Conservation (phyloP, 225 moss, liverwort and hornwort species). For the Pseudoscleropodium purum region DNA sequence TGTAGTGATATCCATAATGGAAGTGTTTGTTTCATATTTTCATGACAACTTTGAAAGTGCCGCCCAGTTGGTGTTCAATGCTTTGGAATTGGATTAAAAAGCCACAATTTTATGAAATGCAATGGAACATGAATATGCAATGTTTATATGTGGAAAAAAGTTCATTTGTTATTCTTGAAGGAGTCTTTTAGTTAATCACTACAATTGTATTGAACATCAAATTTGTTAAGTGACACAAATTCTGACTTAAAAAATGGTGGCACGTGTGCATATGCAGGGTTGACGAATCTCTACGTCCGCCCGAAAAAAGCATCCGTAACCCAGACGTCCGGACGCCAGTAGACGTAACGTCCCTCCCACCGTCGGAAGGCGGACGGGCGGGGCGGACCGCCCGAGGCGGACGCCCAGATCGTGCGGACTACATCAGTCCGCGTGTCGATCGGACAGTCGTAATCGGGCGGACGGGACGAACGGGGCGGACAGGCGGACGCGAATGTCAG, state of each 20-base stretch:
- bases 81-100: not conserved
- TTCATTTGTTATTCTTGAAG: not conserved
- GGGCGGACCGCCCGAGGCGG: no score
- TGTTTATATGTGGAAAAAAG: not conserved
- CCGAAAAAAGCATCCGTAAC: no score
- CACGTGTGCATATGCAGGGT: not conserved
- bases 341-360: no score
- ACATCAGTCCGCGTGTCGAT: no score
- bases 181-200: not conserved
- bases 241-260: not conserved
- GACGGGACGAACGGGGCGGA: no score
- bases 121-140: rapidly evolving
- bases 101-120: not conserved
- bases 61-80: not conserved
- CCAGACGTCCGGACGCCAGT: no score
- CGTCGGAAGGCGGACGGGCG: no score
- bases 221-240: not conserved
- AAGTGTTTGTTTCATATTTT: not conserved
- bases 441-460: no score
- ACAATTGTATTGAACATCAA: not conserved
- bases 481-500: no score
- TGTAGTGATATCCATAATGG: not conserved
- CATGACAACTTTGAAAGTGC: not conserved
- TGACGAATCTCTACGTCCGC: no score
- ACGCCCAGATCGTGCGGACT: no score